Conservation (phyloP, 805 yeast species). For the Ogataea henricii region DNA sequence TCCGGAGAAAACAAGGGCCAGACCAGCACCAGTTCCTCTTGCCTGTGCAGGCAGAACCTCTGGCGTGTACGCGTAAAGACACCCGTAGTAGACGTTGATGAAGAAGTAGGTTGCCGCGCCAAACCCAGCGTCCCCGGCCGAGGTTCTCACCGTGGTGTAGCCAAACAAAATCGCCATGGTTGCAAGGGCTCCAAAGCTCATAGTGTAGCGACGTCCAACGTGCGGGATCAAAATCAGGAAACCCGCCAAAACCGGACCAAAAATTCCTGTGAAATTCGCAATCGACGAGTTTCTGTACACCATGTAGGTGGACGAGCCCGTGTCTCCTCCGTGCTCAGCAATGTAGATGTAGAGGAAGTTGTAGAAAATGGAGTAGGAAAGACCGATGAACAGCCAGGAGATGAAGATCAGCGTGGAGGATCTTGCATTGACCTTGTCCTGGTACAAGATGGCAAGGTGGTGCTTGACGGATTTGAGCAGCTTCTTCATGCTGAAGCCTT, state of each 20-base stretch:
- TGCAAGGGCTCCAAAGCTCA: constrained; percentile 51
- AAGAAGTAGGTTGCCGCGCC: constrained; percentile 50
- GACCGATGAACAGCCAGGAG: constrained; percentile 55
- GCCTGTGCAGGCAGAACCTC: constrained; percentile 54
- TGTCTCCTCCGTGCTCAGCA: constrained; percentile 45
- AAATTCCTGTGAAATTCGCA: constrained; percentile 46
- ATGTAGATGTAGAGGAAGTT: constrained; percentile 51
- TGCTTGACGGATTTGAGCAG: constrained; percentile 5
- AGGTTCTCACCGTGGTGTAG: constrained; percentile 60
- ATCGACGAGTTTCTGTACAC: constrained; percentile 41
- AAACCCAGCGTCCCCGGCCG: constrained; percentile 54
- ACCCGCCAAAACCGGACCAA: constrained; percentile 58
- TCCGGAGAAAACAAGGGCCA: constrained; percentile 58
- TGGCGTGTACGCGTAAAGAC: constrained; percentile 66
- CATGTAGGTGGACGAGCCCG: constrained; percentile 35
- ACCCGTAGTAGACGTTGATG: constrained; percentile 54
- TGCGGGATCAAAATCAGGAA: constrained; percentile 32
- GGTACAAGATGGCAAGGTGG: constrained; percentile 47
- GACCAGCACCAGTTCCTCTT: constrained; percentile 60
- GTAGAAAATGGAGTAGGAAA: constrained; percentile 50
- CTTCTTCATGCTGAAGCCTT: not conserved
- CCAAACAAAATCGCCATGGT: constrained; percentile 62
- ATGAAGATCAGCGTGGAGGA: constrained; percentile 36
- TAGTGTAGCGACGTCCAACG: constrained; percentile 59
- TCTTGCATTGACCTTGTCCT: constrained; percentile 39